Evolutionary conservation across 208 protist species (phyloP).

Genomic region (Trypanosoma brucei): DNA sequence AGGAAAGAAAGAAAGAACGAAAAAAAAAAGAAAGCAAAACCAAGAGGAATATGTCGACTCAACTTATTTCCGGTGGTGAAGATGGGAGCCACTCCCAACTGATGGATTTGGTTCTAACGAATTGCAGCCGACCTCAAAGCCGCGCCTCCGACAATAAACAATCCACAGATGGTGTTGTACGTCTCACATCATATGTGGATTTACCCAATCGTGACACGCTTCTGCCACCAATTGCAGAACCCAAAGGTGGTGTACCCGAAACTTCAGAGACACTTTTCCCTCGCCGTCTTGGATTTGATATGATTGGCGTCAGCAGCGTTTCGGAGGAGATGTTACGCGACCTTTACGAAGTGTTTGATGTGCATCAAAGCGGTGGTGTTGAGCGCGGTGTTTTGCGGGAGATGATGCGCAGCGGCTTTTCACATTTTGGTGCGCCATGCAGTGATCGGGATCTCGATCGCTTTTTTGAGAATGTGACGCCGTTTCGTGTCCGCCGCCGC

Average conservation of each 20-base stretch:
- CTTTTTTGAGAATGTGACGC: constrained; percentile 19
- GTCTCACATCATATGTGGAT: not conserved
- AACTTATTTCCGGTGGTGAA: not conserved
- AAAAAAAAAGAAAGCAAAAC: not conserved
- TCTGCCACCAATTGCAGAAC: not conserved
- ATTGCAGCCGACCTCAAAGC: constrained; percentile 6
- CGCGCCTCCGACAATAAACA: not conserved
- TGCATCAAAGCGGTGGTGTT: constrained; percentile 17
- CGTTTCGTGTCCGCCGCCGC: constrained; percentile 13
- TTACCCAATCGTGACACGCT: not conserved
- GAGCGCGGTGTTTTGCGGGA: constrained; percentile 22
- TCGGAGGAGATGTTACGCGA: constrained; percentile 25
- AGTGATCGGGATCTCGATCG: constrained; percentile 18
- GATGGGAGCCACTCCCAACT: not conserved
- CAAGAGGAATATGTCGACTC: not conserved
- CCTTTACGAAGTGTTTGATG: constrained; percentile 26
- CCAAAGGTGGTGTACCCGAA: not conserved
- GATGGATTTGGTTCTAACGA: constrained; percentile 1
- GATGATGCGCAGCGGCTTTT: constrained; percentile 20
- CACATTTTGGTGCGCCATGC: constrained; percentile 25
- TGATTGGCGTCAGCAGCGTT: constrained; percentile 15
- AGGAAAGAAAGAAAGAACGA: too few species aligned
- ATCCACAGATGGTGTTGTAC: not conserved
- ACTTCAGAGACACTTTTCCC: not conserved
- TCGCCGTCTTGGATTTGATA: constrained; percentile 18